Percentiles rank a stretch among this genome's conserved stretches.
Conservation (phyloP, 176 grass and related monocot species). For the Elymus sibiricus region DNA sequence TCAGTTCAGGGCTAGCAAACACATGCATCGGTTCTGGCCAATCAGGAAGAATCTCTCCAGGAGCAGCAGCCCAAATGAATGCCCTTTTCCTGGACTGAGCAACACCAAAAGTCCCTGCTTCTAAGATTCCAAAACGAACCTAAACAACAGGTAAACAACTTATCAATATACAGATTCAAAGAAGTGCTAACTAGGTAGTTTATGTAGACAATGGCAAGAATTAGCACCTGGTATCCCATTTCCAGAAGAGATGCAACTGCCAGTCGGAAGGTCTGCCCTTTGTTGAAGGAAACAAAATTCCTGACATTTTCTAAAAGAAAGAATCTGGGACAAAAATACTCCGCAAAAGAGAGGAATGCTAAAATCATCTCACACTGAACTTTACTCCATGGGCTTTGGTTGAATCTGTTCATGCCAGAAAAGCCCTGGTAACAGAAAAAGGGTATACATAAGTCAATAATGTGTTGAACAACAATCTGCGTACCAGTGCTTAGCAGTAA, state of each 20-base stretch:
- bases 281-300: slow-evolving; percentile 98
- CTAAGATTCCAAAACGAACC: slow-evolving; percentile 97
- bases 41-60: slow-evolving; percentile 82
- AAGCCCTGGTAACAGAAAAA: slow-evolving; percentile 72
- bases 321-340: slow-evolving; percentile 90
- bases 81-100: slow-evolving; percentile 96
- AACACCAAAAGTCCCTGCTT: slow-evolving; percentile 91
- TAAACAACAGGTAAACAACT: slow-evolving; percentile 32
- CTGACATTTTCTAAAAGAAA: slow-evolving; percentile 99
- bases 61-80: slow-evolving; percentile 96
- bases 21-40: slow-evolving; percentile 97
- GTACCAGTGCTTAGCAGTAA: slow-evolving; percentile 9
- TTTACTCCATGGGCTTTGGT: slow-evolving; percentile 97
- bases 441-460: not conserved
- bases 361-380: slow-evolving; percentile 99
- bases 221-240: slow-evolving; percentile 93
- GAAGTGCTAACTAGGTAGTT: not conserved
- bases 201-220: slow-evolving; percentile 27
- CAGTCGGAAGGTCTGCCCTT: slow-evolving; percentile 94
- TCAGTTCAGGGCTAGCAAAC: slow-evolving; percentile 85
- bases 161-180: slow-evolving; percentile 30
- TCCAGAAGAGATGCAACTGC: slow-evolving; percentile 90
- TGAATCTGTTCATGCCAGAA: slow-evolving; percentile 99
- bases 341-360: slow-evolving; percentile 92
- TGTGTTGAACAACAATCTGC: not conserved